Evolutionary conservation across 176 grass and related monocot genomes (phyloP), one percentile per base, ranked within the genome.

Genomic region (Aegilops umbellulata): DNA sequence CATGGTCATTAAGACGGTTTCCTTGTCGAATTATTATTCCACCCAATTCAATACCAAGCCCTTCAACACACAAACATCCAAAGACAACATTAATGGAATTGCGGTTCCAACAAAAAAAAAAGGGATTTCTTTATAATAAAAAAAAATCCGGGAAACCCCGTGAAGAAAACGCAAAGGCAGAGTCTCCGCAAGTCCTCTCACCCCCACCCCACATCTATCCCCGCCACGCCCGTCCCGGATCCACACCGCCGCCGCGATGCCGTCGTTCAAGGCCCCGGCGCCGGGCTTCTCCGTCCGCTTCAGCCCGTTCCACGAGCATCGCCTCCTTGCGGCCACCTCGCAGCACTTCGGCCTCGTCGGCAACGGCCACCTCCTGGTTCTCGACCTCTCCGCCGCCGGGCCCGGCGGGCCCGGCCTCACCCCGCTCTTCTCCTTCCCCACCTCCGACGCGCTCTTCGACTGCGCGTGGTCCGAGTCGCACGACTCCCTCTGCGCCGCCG

Each of bases 401-500:
- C 71, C 71, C 72, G 71, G 7, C 41, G 71, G 41, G 7, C 71
- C 71, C 71, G 72, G 42, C 72, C 72, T 75, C 42, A 22, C 68
- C 14, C 87, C 90, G 26, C 36, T 97, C 60, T 90, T 88, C n/a
- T 84, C 86, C 83, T 97, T 93, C 89, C 93, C 94, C 23, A 97
- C 95, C 76, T 86, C 91, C 71, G 95, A 98, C 77, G 91, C 84
- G 79, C 86, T 98, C 73, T 98, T 93, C 87, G 93, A 98, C 77
- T 95, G 93, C 85, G 91, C 90, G 77, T 98, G 95, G 95, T 98
- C 95, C 39, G 95, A 98, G 53, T 93, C 93, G 19, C 93, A 93
- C 85, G 95, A 75, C 7, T 75, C 72, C 72, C 72, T 75, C 72
- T 75, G 72, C 72, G 72, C 72, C 25, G 72, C 72, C 42, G 72